A percentile compares a stretch with the other conserved stretches of the same genome.
Evolutionary conservation across 768 basidiomycete genomes (phyloP).

Genomic region (Amanita rimosa): DNA sequence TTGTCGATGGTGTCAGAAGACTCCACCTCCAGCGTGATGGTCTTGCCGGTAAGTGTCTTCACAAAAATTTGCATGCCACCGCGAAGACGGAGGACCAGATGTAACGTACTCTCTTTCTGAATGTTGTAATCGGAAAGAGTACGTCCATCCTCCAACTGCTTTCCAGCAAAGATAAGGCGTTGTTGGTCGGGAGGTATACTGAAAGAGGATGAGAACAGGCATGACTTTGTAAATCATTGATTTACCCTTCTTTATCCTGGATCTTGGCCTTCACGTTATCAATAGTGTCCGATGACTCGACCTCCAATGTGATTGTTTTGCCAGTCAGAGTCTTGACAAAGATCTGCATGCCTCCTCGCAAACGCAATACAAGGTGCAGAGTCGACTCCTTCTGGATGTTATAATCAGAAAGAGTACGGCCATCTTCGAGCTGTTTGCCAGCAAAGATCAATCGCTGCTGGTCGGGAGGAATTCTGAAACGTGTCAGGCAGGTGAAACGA

Average conservation of each 20-base stretch:
- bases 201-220: conserved; percentile 7
- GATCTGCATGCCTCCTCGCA: conserved; percentile 27
- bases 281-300: conserved; percentile 61
- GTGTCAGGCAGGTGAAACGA: not conserved
- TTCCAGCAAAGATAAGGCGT: conserved; percentile 72
- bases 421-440: conserved; percentile 7
- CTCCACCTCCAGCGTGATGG: conserved; percentile 82
- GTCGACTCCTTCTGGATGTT: conserved; percentile 8
- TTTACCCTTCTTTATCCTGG: conserved; percentile 79
- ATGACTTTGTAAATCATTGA: not conserved
- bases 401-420: conserved; percentile 7
- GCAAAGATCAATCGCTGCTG: conserved; percentile 6
- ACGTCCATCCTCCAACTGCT: conserved; percentile 77
- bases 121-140: conserved; percentile 63
- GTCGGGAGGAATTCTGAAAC: conserved; percentile 5
- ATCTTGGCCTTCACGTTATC: conserved; percentile 75
- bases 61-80: conserved; percentile 77
- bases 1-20: conserved; percentile 70
- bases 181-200: conserved; percentile 74
- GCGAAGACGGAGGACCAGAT: conserved; percentile 38
- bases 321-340: conserved; percentile 51
- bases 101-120: conserved; percentile 51
- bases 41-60: conserved; percentile 85
- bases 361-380: conserved; percentile 5
- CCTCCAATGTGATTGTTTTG: conserved; percentile 71